Conservation (phyloP, 129 eudicot species). For the Glebionis coronaria region DNA sequence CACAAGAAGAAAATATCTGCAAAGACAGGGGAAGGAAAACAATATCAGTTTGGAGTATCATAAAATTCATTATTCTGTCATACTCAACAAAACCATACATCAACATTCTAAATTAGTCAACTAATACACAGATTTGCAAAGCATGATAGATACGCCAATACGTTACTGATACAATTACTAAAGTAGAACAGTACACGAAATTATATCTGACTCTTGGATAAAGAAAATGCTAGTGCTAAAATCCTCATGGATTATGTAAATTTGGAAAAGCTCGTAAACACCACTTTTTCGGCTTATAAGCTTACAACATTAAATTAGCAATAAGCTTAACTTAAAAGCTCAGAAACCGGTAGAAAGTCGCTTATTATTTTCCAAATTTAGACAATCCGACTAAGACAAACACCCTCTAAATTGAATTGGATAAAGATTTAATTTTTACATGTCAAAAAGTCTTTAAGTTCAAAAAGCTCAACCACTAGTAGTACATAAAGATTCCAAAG, state of each 20-base stretch:
- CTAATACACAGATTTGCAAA: slow-evolving; percentile 2
- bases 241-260: background rate
- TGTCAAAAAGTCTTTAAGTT: background rate
- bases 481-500: slow-evolving; percentile 21
- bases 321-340: too few species aligned
- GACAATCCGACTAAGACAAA: too few species aligned
- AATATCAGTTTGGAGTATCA: background rate
- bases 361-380: too few species aligned
- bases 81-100: background rate
- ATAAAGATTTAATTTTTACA: slow-evolving; percentile 6
- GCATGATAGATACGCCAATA: background rate
- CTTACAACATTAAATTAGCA: too few species aligned
- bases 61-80: background rate
- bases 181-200: background rate
- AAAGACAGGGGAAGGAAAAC: slow-evolving; percentile 11
- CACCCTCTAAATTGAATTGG: background rate
- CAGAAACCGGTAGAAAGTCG: too few species aligned
- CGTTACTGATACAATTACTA: background rate
- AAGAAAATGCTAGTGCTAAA: background rate
- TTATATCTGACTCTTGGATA: background rate
- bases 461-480: slow-evolving; percentile 18
- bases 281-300: too few species aligned
- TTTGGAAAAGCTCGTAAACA: too few species aligned
- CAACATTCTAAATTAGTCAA: background rate
- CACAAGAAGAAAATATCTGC: slow-evolving; percentile 1